Evolutionary conservation across 2,329 filamentous ascomycete genomes (phyloP).

Genomic region (Pseudogymnoascus sp.): DNA sequence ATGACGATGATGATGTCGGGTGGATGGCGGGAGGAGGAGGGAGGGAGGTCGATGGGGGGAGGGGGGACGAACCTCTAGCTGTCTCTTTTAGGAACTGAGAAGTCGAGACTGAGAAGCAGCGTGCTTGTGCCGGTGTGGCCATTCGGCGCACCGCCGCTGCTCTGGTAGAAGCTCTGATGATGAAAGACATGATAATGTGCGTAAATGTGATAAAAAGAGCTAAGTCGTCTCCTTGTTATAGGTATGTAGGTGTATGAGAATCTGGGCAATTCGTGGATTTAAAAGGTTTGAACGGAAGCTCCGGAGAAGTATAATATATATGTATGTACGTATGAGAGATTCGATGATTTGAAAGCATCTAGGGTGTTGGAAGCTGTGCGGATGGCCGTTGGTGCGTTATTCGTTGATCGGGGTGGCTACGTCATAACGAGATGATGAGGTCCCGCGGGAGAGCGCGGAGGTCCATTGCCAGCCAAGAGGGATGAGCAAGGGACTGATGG

Average conservation of each 20-base stretch:
- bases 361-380: not conserved
- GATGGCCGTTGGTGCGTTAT: not conserved
- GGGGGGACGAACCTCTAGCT: slow-evolving; percentile 23
- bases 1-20: not conserved
- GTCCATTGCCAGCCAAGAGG: not conserved
- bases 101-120: slow-evolving; percentile 18
- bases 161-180: slow-evolving; percentile 17
- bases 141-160: slow-evolving; percentile 13
- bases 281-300: not conserved
- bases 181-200: slow-evolving; percentile 19
- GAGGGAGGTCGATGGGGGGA: not conserved
- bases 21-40: no score
- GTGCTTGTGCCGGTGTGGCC: not conserved
- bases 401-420: not conserved
- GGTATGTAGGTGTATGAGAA: not conserved
- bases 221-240: not conserved
- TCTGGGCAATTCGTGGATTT: not conserved
- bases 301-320: not conserved
- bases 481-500: not conserved
- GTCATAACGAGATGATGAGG: not conserved
- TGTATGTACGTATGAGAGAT: not conserved
- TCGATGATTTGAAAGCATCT: not conserved
- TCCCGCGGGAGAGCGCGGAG: not conserved
- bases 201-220: not conserved
- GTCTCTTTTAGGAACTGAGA: slow-evolving; percentile 24